Evolutionary conservation across 768 basidiomycete genomes (phyloP).

Genomic region (Boletus vinaceobasis): DNA sequence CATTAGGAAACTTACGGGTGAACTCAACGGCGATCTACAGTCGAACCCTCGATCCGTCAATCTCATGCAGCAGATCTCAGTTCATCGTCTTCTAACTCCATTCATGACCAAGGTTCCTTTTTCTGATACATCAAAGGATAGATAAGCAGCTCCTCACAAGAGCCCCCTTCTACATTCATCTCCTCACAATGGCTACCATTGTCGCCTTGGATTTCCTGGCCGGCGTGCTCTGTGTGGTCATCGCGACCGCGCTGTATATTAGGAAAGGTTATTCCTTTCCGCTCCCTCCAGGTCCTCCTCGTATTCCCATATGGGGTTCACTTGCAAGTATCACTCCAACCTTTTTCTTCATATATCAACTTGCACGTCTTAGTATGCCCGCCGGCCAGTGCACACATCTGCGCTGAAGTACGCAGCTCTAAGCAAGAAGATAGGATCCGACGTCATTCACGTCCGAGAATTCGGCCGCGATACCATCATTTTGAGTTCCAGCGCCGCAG

Average conservation of each 20-base stretch:
- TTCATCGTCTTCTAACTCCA: not conserved
- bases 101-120: too few relatives aligned
- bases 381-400: constrained; percentile 16
- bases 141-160: not conserved
- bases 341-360: not conserved
- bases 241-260: not conserved
- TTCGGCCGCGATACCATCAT: constrained; percentile 3
- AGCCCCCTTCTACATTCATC: not conserved
- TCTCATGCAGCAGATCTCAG: not conserved
- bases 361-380: not conserved
- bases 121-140: not conserved
- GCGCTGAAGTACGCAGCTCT: constrained; percentile 3
- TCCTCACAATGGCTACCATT: not conserved
- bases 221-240: not conserved
- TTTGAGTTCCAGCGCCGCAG: not conserved
- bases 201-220: not conserved
- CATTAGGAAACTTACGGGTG: not conserved
- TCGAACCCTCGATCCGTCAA: not conserved
- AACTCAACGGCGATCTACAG: not conserved
- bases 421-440: constrained; percentile 2
- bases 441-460: constrained; percentile 1
- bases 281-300: constrained; percentile 6
- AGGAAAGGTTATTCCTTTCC: not conserved
- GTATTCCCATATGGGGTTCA: constrained; percentile 1
- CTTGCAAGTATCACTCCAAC: not conserved